Conservation (phyloP, 2,329 filamentous ascomycete genomes). For the Colletotrichum tanaceti region DNA sequence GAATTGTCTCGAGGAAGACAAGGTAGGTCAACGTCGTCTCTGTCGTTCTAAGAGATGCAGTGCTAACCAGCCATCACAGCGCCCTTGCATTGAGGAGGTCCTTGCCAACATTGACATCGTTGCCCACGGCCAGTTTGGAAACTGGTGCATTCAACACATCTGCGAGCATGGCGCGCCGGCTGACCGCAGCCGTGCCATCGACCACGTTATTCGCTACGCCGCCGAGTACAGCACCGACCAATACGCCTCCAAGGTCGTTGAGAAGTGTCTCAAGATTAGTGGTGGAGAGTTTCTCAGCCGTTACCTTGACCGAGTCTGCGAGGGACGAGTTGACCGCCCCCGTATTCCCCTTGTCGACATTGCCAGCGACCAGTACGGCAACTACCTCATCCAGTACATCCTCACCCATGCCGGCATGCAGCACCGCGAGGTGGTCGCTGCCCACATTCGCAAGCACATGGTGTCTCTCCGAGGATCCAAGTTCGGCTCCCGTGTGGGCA, state of each 20-base stretch:
- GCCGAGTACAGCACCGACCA: constrained; percentile 99
- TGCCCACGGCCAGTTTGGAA: constrained; percentile 96
- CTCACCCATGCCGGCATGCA: constrained; percentile 87
- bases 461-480: constrained; percentile 98
- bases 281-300: constrained; percentile 89
- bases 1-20: constrained; percentile 98
- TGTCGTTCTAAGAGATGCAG: neutral
- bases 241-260: constrained; percentile 98
- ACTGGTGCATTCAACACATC: constrained; percentile 99
- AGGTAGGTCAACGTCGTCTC: constrained; percentile 67
- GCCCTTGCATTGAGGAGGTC: constrained; percentile 96
- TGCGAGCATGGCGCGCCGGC: constrained; percentile 94
- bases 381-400: constrained; percentile 98
- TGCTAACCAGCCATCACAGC: constrained; percentile 63
- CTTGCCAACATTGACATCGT: constrained; percentile 95
- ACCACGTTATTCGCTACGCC: constrained; percentile 93
- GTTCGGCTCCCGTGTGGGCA: constrained; percentile 96
- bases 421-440: constrained; percentile 92
- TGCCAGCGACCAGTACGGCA: constrained; percentile 97
- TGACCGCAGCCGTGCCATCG: constrained; percentile 92
- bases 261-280: constrained; percentile 98
- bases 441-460: constrained; percentile 99
- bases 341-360: constrained; percentile 98
- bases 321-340: constrained; percentile 88
- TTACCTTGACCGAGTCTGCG: constrained; percentile 94